Conservation (phyloP, 345 rosid genomes). For the Ceriops tagal region DNA sequence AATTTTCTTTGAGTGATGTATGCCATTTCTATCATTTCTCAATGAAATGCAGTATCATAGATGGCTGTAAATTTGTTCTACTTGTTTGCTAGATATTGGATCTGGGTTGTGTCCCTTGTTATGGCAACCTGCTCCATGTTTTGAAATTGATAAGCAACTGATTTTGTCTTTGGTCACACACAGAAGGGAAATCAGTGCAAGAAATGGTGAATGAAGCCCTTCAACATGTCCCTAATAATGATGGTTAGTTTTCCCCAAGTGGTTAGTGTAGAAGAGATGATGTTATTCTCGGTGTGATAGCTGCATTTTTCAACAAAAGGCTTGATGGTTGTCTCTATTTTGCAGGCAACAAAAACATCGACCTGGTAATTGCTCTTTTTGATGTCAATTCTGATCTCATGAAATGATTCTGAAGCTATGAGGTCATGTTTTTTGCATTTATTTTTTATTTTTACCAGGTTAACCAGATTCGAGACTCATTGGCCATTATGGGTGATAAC, state of each 20-base stretch:
- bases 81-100: background rate
- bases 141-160: conserved; percentile 8
- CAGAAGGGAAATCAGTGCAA: conserved; percentile 98
- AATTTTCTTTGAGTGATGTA: background rate
- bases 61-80: background rate
- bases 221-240: conserved; percentile 68
- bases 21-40: background rate
- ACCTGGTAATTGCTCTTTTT: conserved; percentile 51
- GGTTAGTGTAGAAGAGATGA: background rate
- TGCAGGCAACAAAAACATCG: conserved; percentile 91
- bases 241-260: conserved; percentile 49
- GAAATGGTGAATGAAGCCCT: conserved; percentile 98
- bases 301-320: background rate
- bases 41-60: background rate
- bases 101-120: background rate
- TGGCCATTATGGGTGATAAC: conserved; percentile 94
- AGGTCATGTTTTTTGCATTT: conserved; percentile 13
- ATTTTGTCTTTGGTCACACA: conserved; percentile 18
- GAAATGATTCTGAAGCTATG: conserved; percentile 13
- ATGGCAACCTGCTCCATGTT: background rate
- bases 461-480: conserved; percentile 88
- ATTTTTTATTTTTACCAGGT: conserved; percentile 39
- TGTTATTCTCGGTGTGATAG: background rate
- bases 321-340: conserved; percentile 34
- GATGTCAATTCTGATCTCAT: conserved; percentile 8